Base-by-base conservation (phyloP, 192 early-diverging fungal species). In the Coemansia sp. region DNA sequence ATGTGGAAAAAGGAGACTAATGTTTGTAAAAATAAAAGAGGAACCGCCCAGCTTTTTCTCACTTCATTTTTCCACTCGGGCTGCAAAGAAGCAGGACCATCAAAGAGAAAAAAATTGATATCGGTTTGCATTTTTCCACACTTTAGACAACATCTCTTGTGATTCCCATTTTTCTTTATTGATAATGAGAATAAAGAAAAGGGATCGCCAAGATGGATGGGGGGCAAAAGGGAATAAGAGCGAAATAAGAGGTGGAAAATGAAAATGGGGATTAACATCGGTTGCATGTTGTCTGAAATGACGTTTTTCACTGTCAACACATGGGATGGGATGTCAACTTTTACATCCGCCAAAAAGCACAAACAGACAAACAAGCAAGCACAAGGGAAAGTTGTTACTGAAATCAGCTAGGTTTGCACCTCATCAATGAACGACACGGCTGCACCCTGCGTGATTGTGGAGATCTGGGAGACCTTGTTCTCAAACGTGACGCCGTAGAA, bases 401-500 rank as follows among this genome's bases (percentile, higher is more conserved):
- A n/a, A n/a, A n/a, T n/a, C n/a, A n/a, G n/a, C 49, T 61, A 51
- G 0, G 76, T 72, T 54, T 75, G 76, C 5, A 70, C 68, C 43
- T 83, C 72, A 25, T 78, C 81, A 10, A 83, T 78, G 61, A 94
- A 94, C 43, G 85, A 85, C 17, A 89, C 61, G 0, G 91, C 91
- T 20, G 89, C 87, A 41, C 87, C 88, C 74, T 88, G 89, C 7
- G 89, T 72, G 45, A 94, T 92, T 7, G 77, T 77, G 64, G 92
- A 88, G 48, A 99, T 89, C 20, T 87, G 70, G n/a, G 94, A 95
- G 6, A 97, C 95, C 79, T 98, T 99, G 79, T 92, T 91, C 45
- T 89, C 88, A 85, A 99, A 99, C 4, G 94, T 96, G 48, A 99
- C 96, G 45, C 97, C 97, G 60, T 99, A 99, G 65, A 95, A 98